These are phyloP conservation scores for Crithidia acanthocephali DNA, from an alignment of 208 protist genomes.

Conservation along the genomic window DNA sequence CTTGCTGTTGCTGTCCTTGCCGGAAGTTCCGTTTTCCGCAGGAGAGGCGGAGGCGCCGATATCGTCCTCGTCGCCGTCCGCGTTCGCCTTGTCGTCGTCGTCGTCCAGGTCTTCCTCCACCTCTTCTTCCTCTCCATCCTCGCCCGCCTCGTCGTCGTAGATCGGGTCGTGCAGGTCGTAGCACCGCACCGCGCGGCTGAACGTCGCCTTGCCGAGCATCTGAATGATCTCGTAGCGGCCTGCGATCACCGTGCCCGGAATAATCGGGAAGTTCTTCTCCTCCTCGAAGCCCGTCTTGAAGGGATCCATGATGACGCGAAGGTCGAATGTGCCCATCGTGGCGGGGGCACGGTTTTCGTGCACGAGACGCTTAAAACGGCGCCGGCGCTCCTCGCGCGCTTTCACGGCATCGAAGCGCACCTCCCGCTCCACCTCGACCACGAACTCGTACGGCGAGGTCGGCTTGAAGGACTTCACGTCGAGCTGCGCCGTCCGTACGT, in stretches of 20 bases:
- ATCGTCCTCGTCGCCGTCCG: not conserved
- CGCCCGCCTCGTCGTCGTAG: conserved; percentile 59
- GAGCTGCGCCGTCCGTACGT: conserved; percentile 34
- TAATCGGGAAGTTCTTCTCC: conserved; percentile 93
- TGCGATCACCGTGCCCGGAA: conserved; percentile 86
- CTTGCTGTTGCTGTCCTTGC: not conserved
- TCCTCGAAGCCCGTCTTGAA: conserved; percentile 95
- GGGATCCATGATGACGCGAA: conserved; percentile 92
- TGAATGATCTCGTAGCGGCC: conserved; percentile 95
- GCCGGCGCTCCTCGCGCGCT: conserved; percentile 68
- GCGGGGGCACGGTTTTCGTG: conserved; percentile 66
- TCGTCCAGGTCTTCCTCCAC: not conserved
- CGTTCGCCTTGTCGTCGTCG: conserved; percentile 4
- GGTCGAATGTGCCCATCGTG: conserved; percentile 90
- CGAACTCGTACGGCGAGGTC: conserved; percentile 85
- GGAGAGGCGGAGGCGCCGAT: conserved; percentile 16
- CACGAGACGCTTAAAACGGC: conserved; percentile 67
- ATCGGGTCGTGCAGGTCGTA: conserved; percentile 92
- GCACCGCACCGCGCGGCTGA: conserved; percentile 94
- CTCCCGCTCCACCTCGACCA: conserved; percentile 80
- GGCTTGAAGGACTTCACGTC: conserved; percentile 48
- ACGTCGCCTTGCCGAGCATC: conserved; percentile 95
- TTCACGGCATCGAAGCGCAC: conserved; percentile 81
- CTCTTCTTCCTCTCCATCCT: conserved; percentile 12
- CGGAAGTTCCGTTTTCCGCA: not conserved